Conservation (phyloP, 192 early-diverging fungal genomes). For the Entophlyctis luteolus region DNA sequence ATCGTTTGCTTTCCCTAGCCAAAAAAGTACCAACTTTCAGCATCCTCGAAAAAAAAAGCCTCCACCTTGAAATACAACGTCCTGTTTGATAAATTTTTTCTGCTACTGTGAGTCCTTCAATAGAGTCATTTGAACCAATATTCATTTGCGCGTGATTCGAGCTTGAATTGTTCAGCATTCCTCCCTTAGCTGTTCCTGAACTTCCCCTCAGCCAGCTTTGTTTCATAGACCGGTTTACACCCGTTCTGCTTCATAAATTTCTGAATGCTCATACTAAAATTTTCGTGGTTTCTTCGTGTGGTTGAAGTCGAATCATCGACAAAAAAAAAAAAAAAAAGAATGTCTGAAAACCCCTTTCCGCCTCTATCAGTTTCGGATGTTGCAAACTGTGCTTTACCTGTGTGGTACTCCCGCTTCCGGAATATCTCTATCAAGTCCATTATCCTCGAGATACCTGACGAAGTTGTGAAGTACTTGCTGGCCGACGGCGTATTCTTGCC, state of each 20-base stretch:
- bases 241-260: neutral
- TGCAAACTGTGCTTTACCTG: slow-evolving; percentile 65
- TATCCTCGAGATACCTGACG: slow-evolving; percentile 65
- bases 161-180: neutral
- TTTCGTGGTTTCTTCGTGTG: neutral
- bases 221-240: neutral
- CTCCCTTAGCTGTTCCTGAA: neutral
- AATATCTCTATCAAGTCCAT: slow-evolving; percentile 66
- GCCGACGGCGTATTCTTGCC: slow-evolving; percentile 85
- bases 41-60: too few relatives aligned
- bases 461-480: slow-evolving; percentile 80
- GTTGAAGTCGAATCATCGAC: too few relatives aligned
- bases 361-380: slow-evolving; percentile 62
- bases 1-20: too few relatives aligned
- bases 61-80: too few relatives aligned
- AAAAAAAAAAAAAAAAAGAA: too few relatives aligned
- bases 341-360: slow-evolving; percentile 34
- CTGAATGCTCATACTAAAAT: neutral
- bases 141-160: too few relatives aligned
- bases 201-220: neutral
- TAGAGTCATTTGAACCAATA: too few relatives aligned
- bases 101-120: too few relatives aligned
- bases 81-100: too few relatives aligned
- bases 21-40: too few relatives aligned
- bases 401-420: slow-evolving; percentile 75